Conservation (phyloP, 2,329 filamentous ascomycete species). For the Epichloe scottii region DNA sequence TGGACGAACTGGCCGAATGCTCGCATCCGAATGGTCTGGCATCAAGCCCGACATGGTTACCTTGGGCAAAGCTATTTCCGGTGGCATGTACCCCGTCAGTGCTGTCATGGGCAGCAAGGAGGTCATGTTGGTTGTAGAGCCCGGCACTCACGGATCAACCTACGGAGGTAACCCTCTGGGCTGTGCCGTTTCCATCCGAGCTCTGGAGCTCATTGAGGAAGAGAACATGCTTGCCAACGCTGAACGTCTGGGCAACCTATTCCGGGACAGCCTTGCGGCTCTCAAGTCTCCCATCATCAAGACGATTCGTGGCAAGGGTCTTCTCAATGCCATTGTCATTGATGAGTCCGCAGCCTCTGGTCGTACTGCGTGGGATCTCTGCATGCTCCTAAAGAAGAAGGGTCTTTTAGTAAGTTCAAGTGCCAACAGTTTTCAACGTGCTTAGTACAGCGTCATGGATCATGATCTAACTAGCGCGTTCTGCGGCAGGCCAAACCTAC, state of each 20-base stretch:
- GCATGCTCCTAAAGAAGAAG: conserved; percentile 90
- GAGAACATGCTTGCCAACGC: conserved; percentile 78
- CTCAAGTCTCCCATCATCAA: conserved; percentile 73
- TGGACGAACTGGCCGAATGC: conserved; percentile 82
- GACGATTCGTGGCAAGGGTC: conserved; percentile 76
- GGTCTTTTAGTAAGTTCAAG: conserved; percentile 62
- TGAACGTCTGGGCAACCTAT: conserved; percentile 66
- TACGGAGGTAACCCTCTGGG: conserved; percentile 95
- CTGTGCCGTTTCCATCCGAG: conserved; percentile 89
- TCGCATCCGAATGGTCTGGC: conserved; percentile 87
- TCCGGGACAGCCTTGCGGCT: conserved; percentile 65
- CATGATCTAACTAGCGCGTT: not conserved
- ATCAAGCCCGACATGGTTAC: conserved; percentile 94
- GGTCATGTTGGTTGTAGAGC: conserved; percentile 90
- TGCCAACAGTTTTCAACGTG: not conserved
- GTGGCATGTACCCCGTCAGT: conserved; percentile 98
- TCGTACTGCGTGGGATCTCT: conserved; percentile 89
- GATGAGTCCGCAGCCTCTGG: conserved; percentile 79
- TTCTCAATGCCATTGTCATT: conserved; percentile 93
- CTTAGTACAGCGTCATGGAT: not conserved
- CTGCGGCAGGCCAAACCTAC: conserved; percentile 77
- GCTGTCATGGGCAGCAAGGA: conserved; percentile 80
- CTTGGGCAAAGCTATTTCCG: conserved; percentile 93
- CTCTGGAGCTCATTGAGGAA: conserved; percentile 85
- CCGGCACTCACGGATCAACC: conserved; percentile 94